Evolutionary conservation across 2,329 filamentous ascomycete genomes (phyloP), one percentile per base, ranked within the genome.

Genomic region (Botrytis elliptica): DNA sequence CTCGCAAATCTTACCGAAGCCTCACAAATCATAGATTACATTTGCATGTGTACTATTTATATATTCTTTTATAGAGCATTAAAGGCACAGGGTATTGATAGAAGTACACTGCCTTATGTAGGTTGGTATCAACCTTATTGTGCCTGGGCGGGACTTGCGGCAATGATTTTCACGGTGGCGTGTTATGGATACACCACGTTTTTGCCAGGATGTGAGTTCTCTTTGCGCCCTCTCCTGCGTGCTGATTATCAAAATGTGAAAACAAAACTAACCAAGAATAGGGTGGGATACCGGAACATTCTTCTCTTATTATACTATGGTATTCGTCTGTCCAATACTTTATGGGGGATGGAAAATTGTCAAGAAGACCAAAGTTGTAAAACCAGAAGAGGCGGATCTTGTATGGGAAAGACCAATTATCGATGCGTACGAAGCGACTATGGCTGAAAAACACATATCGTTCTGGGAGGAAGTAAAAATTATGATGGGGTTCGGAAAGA

Each of bases 171-270:
- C 77, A 94, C 94, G 88, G 87, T 89, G 0, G 90, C 93, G 76
- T 88, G 93, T 0, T 88, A 91, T 20, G 92, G 93, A 0, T 95
- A 94, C 75, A 88, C 89, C 0, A 91, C 94, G 0, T 95, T 95
- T 78, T 80, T 95, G 55, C 89, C 90, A 0, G 87, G 87, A 3
- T 77, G 76, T 76, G 71, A 73, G 76, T 74, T 40, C 2, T 25
- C 6, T 55, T 9, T 33, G 33, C 33, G 4, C 18, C 16, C 25
- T 25, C 22, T 59, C 38, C n/a, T 68, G 16, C 29, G 33, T n/a
- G 3, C 29, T 42, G 1, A 9, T 0, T 29, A 22, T 22, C 6
- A 9, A 44, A 42, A 68, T 33, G 3, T 42, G 12, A 29, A 8
- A 6, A 22, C 6, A 4, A 33, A 36, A 46, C 36, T 66, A 4